phyloP scores from a whole-genome alignment of 2,329 filamentous ascomycete genomes.

The Fusarium vanettenii region DNA sequence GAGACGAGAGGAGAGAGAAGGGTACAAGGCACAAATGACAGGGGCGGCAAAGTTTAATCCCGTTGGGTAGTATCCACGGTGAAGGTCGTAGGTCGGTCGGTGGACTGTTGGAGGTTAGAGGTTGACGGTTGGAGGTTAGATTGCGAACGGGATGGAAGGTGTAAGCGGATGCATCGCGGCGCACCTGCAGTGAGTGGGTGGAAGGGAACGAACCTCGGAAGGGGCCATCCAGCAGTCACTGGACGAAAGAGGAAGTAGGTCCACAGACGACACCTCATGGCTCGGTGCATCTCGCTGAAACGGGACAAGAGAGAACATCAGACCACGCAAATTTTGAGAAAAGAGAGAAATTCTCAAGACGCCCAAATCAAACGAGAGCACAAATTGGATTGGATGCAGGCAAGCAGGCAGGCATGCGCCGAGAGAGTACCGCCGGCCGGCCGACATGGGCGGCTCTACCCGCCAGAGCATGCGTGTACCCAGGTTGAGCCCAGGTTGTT shows the following conservation, averaged over 20 bases:
- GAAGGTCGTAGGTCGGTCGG: background rate
- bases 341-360: constrained; percentile 9
- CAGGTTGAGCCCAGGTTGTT: background rate
- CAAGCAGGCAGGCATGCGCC: constrained; percentile 4
- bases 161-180: background rate
- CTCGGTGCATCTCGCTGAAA: constrained; percentile 44
- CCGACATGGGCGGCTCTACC: constrained; percentile 5
- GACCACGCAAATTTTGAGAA: constrained; percentile 31
- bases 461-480: background rate
- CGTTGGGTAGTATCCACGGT: constrained; percentile 15
- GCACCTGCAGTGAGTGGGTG: background rate
- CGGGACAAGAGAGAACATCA: constrained; percentile 33
- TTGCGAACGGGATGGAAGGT: constrained; percentile 7
- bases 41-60: constrained; percentile 17
- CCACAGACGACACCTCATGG: constrained; percentile 35
- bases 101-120: background rate
- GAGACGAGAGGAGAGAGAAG: constrained; percentile 15
- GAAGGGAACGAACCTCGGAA: constrained; percentile 21
- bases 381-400: background rate
- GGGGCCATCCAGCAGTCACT: constrained; percentile 24
- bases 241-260: constrained; percentile 44
- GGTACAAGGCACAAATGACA: constrained; percentile 24
- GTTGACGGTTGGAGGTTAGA: background rate
- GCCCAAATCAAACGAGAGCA: constrained; percentile 28
- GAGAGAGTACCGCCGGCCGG: constrained; percentile 4